Base-by-base conservation (phyloP, 306 rosid genomes). In the Mimosa bimucronata region DNA sequence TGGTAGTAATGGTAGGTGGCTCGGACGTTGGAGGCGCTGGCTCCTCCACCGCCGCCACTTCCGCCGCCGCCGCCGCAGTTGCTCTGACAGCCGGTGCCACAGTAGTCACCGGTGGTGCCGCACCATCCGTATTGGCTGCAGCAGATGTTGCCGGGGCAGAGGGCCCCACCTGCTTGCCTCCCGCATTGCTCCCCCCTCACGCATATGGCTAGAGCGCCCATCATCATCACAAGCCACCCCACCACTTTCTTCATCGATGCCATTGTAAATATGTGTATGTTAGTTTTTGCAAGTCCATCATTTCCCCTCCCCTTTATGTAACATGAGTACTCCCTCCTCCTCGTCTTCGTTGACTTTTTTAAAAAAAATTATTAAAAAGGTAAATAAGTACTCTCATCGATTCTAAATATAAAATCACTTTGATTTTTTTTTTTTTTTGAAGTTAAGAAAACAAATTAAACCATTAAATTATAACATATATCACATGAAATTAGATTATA, bases 121-220 rank as follows among this genome's bases (percentile, higher is more conserved):
- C 96, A 91, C 46, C 66, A 91, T 14, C 97, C 93, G 80, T 77
- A 83, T 29, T 89, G 90, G 82, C 96, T 91, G 74, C 93, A 91
- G 37, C 96, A 91, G 0, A 84, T 81, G 69, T 84, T 81, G 79
- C 74, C 30, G 1, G 89, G 78, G 46, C 96, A 91, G 4, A 14
- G 67, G 0, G 28, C 16, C 2, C 91, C 90, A 0, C 87, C 89
- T 0, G 38, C 93, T 82, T 91, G 93, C 0, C 73, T 1, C 0
- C 97, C 97, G 7, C 93, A 89, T 57, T 91, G 93, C 72, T 87
- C 79, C 0, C 71, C 90, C 0, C 29, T 21, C 1, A 71, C 30
- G 74, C 79, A 77, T 2, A 61, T 0, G 4, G n/a, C 19, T 11
- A 82, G 6, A 15, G 71, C 1, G 19, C n/a, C n/a, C n/a, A n/a